These are phyloP conservation scores for Podospora pseudopauciseta DNA, from an alignment of 495 filamentous ascomycete species.

Conservation along the genomic window DNA sequence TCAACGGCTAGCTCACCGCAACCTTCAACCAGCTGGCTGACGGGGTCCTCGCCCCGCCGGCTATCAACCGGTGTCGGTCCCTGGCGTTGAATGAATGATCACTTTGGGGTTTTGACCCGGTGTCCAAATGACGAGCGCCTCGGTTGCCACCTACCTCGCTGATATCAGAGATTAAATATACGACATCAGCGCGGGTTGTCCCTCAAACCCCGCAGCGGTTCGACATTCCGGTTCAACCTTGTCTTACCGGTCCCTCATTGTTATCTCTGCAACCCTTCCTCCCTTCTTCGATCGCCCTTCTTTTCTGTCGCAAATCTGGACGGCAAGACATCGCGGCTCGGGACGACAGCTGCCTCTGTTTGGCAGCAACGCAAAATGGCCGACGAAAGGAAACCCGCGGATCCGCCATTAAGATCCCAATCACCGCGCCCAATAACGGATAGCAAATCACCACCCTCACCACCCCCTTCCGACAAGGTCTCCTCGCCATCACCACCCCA, in stretches of 20 bases:
- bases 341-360: not conserved
- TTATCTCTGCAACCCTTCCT: not conserved
- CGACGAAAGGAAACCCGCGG: not conserved
- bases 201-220: not conserved
- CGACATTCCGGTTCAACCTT: not conserved
- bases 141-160: not conserved
- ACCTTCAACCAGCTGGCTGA: not conserved
- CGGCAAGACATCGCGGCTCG: too few relatives aligned
- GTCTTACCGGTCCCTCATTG: not conserved
- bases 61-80: not conserved
- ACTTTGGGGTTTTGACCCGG: not conserved
- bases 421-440: not conserved
- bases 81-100: not conserved
- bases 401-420: not conserved
- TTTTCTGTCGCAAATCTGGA: not conserved
- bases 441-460: not conserved
- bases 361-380: not conserved
- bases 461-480: not conserved
- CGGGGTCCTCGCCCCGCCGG: not conserved
- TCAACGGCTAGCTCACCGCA: not conserved
- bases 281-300: not conserved
- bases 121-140: not conserved
- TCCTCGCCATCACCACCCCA: not conserved
- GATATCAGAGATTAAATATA: not conserved
- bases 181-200: not conserved